Percentiles rank a stretch among this genome's conserved stretches.
These are phyloP conservation scores for Penicillium sp. DNA, from an alignment of 2,329 filamentous ascomycete species.

Conservation along the genomic window DNA sequence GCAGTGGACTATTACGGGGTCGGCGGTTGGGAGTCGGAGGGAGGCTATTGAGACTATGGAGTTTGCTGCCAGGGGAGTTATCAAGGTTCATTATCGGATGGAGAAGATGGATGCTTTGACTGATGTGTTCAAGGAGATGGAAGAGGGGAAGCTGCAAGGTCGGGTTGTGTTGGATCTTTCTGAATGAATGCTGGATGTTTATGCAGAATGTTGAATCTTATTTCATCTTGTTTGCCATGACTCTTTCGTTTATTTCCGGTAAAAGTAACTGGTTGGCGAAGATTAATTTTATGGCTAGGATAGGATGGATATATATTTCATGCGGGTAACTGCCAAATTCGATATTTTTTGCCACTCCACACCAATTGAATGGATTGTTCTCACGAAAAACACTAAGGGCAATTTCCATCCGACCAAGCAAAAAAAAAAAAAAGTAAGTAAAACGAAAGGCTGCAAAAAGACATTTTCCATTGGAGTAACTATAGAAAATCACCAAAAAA, in stretches of 20 bases:
- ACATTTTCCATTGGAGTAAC: too few species aligned
- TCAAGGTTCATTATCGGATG: slow-evolving; percentile 43
- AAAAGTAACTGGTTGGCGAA: rapidly evolving
- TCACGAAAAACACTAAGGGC: rapidly evolving
- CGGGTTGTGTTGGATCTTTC: slow-evolving; percentile 48
- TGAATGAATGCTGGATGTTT: neutral
- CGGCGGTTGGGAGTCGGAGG: slow-evolving; percentile 49
- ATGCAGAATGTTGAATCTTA: neutral
- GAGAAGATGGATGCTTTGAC: slow-evolving; percentile 50
- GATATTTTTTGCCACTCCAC: neutral
- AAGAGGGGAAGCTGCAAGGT: slow-evolving; percentile 43
- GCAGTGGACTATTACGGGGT: slow-evolving; percentile 48
- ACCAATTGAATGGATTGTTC: neutral
- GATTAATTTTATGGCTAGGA: too few species aligned
- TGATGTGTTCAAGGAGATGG: slow-evolving; percentile 46
- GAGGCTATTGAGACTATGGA: slow-evolving; percentile 50
- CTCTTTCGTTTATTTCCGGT: rapidly evolving
- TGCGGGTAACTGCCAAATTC: neutral
- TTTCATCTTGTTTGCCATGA: neutral
- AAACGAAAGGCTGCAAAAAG: neutral
- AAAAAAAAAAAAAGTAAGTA: neutral
- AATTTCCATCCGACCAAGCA: too few species aligned
- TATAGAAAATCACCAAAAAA: slow-evolving; percentile 11
- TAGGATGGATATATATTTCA: neutral
- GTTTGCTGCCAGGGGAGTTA: slow-evolving; percentile 46